Conservation (phyloP, 1,284 basidiomycete species). For the Microbotryomycetes sp. region DNA sequence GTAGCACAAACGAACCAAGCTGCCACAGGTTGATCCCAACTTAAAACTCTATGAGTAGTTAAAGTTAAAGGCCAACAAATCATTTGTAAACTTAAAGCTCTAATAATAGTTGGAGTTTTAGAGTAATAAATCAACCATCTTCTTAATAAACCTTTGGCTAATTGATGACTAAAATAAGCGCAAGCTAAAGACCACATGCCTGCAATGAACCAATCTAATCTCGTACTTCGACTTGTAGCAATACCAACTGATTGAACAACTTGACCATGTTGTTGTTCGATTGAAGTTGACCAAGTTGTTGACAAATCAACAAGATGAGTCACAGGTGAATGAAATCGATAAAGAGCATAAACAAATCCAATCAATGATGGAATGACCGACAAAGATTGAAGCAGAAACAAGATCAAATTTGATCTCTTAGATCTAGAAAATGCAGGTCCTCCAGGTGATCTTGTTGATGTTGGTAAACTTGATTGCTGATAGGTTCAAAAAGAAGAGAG, state of each 20-base stretch:
- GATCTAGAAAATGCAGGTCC: not conserved
- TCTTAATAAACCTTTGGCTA: constrained; percentile 32
- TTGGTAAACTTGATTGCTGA: not conserved
- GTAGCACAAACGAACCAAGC: constrained; percentile 32
- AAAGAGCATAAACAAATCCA: constrained; percentile 30
- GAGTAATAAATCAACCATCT: constrained; percentile 38
- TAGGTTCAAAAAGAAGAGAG: not conserved
- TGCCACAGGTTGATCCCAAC: constrained; percentile 32
- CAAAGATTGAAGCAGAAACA: constrained; percentile 26
- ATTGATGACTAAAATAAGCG: constrained; percentile 36
- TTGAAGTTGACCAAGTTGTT: constrained; percentile 12
- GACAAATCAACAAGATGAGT: constrained; percentile 10
- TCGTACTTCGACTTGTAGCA: constrained; percentile 20
- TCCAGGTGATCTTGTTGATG: not conserved
- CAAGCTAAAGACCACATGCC: constrained; percentile 35
- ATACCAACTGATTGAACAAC: constrained; percentile 7
- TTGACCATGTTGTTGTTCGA: not conserved
- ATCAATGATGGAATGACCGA: constrained; percentile 29
- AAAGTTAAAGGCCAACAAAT: constrained; percentile 37
- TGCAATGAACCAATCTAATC: constrained; percentile 35
- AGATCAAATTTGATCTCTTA: not conserved
- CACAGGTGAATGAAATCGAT: constrained; percentile 22
- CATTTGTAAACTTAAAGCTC: constrained; percentile 35
- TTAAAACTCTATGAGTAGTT: constrained; percentile 32
- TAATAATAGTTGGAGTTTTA: constrained; percentile 32